Evolutionary conservation across 192 early-diverging fungal genomes (phyloP).

Genomic region (Coemansia sp.): DNA sequence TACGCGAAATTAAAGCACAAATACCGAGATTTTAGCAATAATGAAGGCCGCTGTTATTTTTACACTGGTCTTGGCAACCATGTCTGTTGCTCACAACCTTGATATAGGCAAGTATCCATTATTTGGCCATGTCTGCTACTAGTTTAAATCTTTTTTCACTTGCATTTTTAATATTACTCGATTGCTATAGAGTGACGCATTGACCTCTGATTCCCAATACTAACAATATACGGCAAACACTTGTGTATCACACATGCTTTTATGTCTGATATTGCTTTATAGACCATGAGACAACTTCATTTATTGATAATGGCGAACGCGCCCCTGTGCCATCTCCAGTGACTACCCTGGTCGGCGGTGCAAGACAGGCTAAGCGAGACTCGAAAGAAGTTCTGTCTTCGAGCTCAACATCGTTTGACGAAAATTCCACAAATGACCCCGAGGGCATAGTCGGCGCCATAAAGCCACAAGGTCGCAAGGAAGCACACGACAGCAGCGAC

Average conservation of each 20-base stretch:
- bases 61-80: slow-evolving; percentile 3
- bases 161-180: no score
- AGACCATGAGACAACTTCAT: background rate
- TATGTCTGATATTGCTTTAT: background rate
- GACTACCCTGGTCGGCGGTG: background rate
- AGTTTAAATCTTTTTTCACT: no score
- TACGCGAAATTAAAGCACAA: background rate
- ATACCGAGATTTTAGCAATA: background rate
- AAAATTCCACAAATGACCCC: background rate
- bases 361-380: background rate
- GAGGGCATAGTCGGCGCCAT: background rate
- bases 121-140: no score
- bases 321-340: background rate
- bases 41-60: slow-evolving; percentile 1
- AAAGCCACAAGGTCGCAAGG: background rate
- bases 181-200: no score
- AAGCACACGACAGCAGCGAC: background rate
- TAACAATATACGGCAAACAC: no score
- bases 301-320: background rate
- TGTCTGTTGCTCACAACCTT: background rate
- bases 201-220: no score
- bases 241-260: no score
- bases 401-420: background rate
- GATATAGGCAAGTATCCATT: background rate
- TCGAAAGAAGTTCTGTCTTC: background rate